Evolutionary conservation across 108 stramenopile genomes (phyloP), one percentile per base, ranked within the genome.

Genomic region (Pseudonitzschia pungens): DNA sequence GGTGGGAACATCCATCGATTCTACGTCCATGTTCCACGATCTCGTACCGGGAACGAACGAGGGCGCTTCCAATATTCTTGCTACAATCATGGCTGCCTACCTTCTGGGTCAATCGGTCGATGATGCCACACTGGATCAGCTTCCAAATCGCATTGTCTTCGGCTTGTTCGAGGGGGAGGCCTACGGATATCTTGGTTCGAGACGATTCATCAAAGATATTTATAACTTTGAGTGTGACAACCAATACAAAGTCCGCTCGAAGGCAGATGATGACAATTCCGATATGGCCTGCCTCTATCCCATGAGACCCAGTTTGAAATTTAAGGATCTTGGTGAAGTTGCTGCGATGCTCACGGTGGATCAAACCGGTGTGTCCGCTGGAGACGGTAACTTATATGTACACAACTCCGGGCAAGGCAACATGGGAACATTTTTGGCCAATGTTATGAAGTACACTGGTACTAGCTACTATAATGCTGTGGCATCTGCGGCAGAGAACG

Each of bases 1-100:
- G 40, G 40, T 91, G 22, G 81, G 79, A 32, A 78, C 87, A 15
- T 77, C 79, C 26, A 89, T 88, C 43, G 93, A 94, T 74, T 81
- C 90, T n/a, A 92, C 89, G 1, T 83, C 86, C 36, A 82, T 94
- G 85, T 94, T 94, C 71, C 93, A 92, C 65, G 93, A 94, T 22
- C 53, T 86, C 36, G 75, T 69, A n/a, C 89, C 89, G 24, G 93
- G 87, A 27, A 83, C 90, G 24, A 92, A 91, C 66, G 76, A 84
- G 51, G 93, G 87, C 6, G 93, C 93, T 31, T 76, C 89, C 22
- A 94, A 94, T 68, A 86, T 85, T 50, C 68, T 94, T 11, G 70
- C 90, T n/a, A 40, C 91, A 18, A 74, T 94, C 15, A 79, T 92
- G 86, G 90, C 93, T 11, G 89, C 93, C 29, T 81, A 92, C 60